phyloP scores from a whole-genome alignment of 768 basidiomycete species.

The Boletus sp. region DNA sequence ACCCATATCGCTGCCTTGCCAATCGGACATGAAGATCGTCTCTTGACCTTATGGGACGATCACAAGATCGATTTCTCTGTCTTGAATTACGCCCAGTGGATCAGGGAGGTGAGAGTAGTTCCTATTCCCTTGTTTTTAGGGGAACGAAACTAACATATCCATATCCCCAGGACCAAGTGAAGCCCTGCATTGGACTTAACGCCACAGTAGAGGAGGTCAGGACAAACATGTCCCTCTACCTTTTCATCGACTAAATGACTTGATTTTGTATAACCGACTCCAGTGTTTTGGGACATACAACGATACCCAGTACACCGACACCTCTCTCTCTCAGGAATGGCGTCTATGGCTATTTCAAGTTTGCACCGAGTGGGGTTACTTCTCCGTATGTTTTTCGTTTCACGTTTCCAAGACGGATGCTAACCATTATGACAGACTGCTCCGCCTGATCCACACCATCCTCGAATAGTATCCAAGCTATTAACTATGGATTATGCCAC shows the following conservation, averaged over 20 bases:
- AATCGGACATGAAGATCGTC: conserved; percentile 47
- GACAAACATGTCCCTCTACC: neutral
- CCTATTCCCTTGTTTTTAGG: neutral
- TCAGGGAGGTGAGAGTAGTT: conserved; percentile 53
- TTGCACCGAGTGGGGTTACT: conserved; percentile 96
- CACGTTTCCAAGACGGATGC: neutral
- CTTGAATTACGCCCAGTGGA: conserved; percentile 72
- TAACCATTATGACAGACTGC: conserved; percentile 48
- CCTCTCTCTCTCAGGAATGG: conserved; percentile 71
- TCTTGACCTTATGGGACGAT: conserved; percentile 44
- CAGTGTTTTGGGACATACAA: conserved; percentile 88
- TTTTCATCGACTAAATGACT: neutral
- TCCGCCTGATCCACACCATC: conserved; percentile 64
- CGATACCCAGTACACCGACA: conserved; percentile 59
- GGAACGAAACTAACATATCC: neutral
- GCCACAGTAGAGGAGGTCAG: conserved; percentile 49
- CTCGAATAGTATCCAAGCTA: conserved; percentile 77
- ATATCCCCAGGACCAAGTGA: conserved; percentile 46
- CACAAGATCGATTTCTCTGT: conserved; percentile 56
- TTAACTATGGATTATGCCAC: conserved; percentile 68
- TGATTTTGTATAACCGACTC: neutral
- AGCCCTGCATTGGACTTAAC: conserved; percentile 48
- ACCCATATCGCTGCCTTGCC: conserved; percentile 38
- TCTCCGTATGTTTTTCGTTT: conserved; percentile 49
- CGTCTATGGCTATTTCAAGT: conserved; percentile 88